A percentile compares a stretch with the other conserved stretches of the same genome.
Evolutionary conservation across 2,329 filamentous ascomycete species (phyloP).

Genomic region (Neonectria ditissima): DNA sequence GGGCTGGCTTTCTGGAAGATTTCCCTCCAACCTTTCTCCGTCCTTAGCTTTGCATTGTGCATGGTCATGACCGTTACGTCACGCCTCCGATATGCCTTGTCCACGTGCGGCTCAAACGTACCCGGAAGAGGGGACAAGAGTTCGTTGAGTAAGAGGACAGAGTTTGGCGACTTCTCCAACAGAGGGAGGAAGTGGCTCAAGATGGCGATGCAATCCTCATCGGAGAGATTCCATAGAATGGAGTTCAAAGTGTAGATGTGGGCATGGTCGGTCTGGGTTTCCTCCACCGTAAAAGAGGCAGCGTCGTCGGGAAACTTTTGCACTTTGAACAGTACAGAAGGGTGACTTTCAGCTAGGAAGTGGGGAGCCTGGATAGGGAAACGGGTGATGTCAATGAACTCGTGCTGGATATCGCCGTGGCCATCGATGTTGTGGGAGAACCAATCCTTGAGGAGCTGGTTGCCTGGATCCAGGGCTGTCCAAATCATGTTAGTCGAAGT

Average conservation of each 20-base stretch:
- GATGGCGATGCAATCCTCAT: constrained; percentile 23
- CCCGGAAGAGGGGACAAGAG: constrained; percentile 32
- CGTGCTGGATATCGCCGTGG: not conserved
- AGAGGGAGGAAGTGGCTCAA: constrained; percentile 49
- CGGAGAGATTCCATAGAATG: constrained; percentile 32
- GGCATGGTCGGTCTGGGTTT: not conserved
- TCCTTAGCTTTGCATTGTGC: constrained; percentile 38
- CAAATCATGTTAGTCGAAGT: not conserved
- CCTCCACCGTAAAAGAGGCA: not conserved
- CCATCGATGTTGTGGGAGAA: constrained; percentile 12
- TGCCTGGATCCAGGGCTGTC: constrained; percentile 30
- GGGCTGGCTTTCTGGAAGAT: constrained; percentile 23
- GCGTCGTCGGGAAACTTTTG: constrained; percentile 12
- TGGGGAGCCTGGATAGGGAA: constrained; percentile 13
- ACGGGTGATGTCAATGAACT: constrained; percentile 25
- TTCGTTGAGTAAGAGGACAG: constrained; percentile 30
- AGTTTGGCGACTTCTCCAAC: constrained; percentile 27
- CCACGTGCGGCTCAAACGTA: constrained; percentile 23
- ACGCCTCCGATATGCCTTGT: constrained; percentile 36
- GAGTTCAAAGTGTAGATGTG: constrained; percentile 33
- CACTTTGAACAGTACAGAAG: constrained; percentile 3
- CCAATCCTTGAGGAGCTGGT: constrained; percentile 25
- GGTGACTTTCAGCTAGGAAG: constrained; percentile 23
- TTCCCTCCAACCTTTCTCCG: constrained; percentile 26
- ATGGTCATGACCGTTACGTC: constrained; percentile 41